Evolutionary conservation across 805 yeast species (phyloP).

Genomic region (Pichia cabralensis): DNA sequence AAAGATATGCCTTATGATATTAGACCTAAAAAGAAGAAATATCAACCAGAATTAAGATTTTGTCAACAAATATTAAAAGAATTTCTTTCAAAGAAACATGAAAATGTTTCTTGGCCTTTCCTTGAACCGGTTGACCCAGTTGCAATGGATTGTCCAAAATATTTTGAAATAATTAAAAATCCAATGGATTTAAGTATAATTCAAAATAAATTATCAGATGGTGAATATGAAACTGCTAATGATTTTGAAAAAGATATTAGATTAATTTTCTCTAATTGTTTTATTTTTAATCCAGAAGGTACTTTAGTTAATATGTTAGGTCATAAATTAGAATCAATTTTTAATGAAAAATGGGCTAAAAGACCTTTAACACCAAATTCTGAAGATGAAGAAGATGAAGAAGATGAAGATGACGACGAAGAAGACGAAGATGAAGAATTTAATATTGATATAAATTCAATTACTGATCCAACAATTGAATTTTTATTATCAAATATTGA

Average conservation of each 20-base stretch:
- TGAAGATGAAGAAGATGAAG: constrained; percentile 32
- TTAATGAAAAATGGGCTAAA: constrained; percentile 82
- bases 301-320: constrained; percentile 95
- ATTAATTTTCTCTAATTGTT: constrained; percentile 81
- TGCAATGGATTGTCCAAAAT: constrained; percentile 85
- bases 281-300: constrained; percentile 91
- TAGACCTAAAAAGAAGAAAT: constrained; percentile 86
- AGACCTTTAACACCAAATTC: constrained; percentile 60
- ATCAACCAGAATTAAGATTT: constrained; percentile 79
- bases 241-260: constrained; percentile 79
- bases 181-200: constrained; percentile 95
- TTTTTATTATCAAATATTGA: constrained; percentile 79
- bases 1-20: constrained; percentile 88
- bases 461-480: constrained; percentile 83
- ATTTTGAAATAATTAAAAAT: constrained; percentile 72
- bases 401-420: constrained; percentile 29
- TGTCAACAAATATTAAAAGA: constrained; percentile 79
- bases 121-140: constrained; percentile 92
- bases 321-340: constrained; percentile 75
- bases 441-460: constrained; percentile 49
- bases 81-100: constrained; percentile 72
- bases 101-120: constrained; percentile 80
- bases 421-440: constrained; percentile 34
- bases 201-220: constrained; percentile 68
- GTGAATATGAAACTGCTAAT: constrained; percentile 81